Conservation (phyloP, 768 basidiomycete species). For the Coprinopsis marcescibilis region DNA sequence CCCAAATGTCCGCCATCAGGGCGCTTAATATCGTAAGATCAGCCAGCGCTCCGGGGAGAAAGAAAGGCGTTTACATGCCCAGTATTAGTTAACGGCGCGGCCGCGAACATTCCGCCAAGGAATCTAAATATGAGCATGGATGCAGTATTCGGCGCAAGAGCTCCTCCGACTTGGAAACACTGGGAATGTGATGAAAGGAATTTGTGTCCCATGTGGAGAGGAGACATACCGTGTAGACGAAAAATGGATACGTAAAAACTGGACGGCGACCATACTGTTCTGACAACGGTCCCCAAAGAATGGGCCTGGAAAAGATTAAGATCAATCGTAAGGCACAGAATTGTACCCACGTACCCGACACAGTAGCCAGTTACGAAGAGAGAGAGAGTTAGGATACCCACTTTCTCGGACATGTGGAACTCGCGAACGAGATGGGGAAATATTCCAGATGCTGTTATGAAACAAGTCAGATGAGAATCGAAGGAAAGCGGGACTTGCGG, state of each 20-base stretch:
- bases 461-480: constrained; percentile 1
- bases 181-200: constrained; percentile 15
- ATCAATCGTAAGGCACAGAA: background rate
- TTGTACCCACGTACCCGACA: constrained; percentile 34
- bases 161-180: constrained; percentile 60
- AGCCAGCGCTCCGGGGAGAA: background rate
- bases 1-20: constrained; percentile 58
- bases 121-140: constrained; percentile 67
- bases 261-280: constrained; percentile 56
- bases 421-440: constrained; percentile 36
- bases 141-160: constrained; percentile 53
- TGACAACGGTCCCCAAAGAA: constrained; percentile 53
- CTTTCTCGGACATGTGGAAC: constrained; percentile 45
- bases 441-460: constrained; percentile 38
- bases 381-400: constrained; percentile 50
- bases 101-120: constrained; percentile 64
- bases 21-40: constrained; percentile 26
- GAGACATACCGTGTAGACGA: constrained; percentile 44
- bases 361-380: constrained; percentile 68
- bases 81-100: constrained; percentile 63
- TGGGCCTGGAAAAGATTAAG: constrained; percentile 26
- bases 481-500: background rate
- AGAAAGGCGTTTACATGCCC: constrained; percentile 44
- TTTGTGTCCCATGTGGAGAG: background rate
- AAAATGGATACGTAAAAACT: constrained; percentile 50